A percentile compares a stretch with the other conserved stretches of the same genome.
phyloP scores from a whole-genome alignment of 805 yeast species.

The Spathaspora sp. region DNA sequence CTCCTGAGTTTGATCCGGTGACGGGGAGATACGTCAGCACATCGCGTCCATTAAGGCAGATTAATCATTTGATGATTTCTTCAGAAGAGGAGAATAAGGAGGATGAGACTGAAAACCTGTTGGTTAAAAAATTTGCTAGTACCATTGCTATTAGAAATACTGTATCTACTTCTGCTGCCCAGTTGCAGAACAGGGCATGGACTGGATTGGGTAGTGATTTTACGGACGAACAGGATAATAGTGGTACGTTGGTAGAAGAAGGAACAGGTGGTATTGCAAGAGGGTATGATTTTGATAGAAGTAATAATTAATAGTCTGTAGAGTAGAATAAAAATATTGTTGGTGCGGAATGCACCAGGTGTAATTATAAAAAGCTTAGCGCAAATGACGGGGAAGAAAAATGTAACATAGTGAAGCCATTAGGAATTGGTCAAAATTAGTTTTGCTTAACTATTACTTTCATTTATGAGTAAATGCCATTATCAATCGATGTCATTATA shows the following conservation, averaged over 20 bases:
- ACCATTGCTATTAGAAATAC: conserved; percentile 69
- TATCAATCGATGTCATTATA: conserved; percentile 5
- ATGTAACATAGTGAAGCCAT: background rate
- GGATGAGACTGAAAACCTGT: conserved; percentile 23
- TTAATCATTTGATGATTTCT: conserved; percentile 63
- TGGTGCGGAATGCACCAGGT: background rate
- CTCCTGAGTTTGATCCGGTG: conserved; percentile 85
- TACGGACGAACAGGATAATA: conserved; percentile 19
- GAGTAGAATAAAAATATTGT: background rate
- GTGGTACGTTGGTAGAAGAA: conserved; percentile 77
- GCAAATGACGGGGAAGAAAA: background rate
- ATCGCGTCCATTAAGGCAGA: conserved; percentile 71
- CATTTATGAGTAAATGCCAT: background rate
- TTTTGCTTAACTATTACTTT: background rate
- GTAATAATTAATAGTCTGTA: background rate
- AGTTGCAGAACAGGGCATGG: conserved; percentile 75
- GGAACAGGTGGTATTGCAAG: conserved; percentile 90
- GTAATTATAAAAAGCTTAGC: no score
- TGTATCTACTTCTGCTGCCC: conserved; percentile 82
- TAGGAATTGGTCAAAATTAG: background rate
- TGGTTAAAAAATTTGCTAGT: conserved; percentile 56
- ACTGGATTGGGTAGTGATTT: conserved; percentile 89
- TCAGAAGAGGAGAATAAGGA: conserved; percentile 18
- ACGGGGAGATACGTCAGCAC: conserved; percentile 71
- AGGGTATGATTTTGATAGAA: conserved; percentile 54